These are phyloP conservation scores for Aphanomyces cochlioides DNA, from an alignment of 352 stramenopile genomes.

Conservation along the genomic window DNA sequence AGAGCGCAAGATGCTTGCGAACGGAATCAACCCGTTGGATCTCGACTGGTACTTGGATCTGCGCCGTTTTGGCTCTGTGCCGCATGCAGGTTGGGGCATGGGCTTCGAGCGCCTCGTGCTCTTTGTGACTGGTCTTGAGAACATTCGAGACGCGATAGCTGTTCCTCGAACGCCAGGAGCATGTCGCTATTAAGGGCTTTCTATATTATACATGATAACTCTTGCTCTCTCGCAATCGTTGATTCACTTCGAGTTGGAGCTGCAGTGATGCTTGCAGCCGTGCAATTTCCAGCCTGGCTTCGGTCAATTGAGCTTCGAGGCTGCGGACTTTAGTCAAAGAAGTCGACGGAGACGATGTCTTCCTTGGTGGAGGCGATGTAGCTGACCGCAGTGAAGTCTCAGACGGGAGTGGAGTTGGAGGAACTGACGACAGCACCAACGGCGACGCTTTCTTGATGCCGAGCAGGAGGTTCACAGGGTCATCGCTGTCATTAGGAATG, in stretches of 20 bases:
- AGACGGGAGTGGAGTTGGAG: no score
- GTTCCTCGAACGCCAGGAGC: slow-evolving; percentile 95
- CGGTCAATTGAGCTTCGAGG: background rate
- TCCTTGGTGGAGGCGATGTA: background rate
- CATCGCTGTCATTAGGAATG: background rate
- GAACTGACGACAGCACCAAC: no score
- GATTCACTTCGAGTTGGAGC: slow-evolving; percentile 7
- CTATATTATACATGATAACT: background rate
- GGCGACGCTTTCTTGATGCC: slow-evolving; percentile 21
- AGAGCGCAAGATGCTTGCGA: slow-evolving; percentile 70
- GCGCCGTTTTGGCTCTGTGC: slow-evolving; percentile 94
- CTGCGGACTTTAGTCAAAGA: no score
- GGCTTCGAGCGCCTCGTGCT: slow-evolving; percentile 98
- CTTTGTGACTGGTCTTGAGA: slow-evolving; percentile 97
- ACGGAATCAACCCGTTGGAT: slow-evolving; percentile 28
- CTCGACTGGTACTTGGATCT: slow-evolving; percentile 98
- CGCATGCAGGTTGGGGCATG: slow-evolving; percentile 96
- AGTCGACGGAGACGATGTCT: background rate
- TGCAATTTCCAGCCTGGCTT: slow-evolving; percentile 9
- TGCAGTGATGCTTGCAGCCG: slow-evolving; percentile 8
- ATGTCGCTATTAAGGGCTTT: slow-evolving; percentile 85
- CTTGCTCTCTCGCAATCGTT: background rate
- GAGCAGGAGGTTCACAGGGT: slow-evolving; percentile 23
- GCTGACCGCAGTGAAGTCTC: no score
- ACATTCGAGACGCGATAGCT: slow-evolving; percentile 98